Percentiles rank a stretch among this genome's conserved stretches.
Evolutionary conservation across 805 yeast species (phyloP).

Genomic region (Candida xyloterini): DNA sequence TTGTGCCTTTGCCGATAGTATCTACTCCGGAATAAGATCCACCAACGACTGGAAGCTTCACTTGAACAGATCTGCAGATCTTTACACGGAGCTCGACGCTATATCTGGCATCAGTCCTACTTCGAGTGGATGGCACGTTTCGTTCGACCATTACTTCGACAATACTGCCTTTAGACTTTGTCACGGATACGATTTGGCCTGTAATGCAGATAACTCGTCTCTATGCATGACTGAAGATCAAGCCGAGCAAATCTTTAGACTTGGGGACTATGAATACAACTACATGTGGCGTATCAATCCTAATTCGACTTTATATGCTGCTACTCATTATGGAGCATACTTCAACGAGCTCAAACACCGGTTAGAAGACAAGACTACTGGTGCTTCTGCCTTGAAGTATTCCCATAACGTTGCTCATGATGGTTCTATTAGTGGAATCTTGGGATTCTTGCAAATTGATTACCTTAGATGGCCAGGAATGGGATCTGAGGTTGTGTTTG

Average conservation of each 20-base stretch:
- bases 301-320: constrained; percentile 36
- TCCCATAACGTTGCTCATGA: constrained; percentile 44
- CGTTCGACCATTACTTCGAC: constrained; percentile 41
- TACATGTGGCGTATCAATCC: constrained; percentile 34
- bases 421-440: constrained; percentile 36
- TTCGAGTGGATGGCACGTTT: constrained; percentile 24
- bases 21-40: constrained; percentile 26
- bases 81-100: constrained; percentile 30
- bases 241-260: constrained; percentile 39
- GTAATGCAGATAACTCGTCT: constrained; percentile 18
- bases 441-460: constrained; percentile 35
- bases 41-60: constrained; percentile 38
- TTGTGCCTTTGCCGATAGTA: constrained; percentile 33
- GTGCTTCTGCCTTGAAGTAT: constrained; percentile 30
- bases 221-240: constrained; percentile 30
- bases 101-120: constrained; percentile 27
- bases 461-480: constrained; percentile 46
- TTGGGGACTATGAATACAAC: constrained; percentile 45
- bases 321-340: constrained; percentile 36
- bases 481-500: constrained; percentile 43
- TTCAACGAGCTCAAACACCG: constrained; percentile 35
- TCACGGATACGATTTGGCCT: constrained; percentile 35
- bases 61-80: constrained; percentile 27
- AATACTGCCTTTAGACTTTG: constrained; percentile 40
- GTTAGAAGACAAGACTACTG: constrained; percentile 29